These are phyloP conservation scores for Pseudogymnoascus sp. DNA, from an alignment of 2,329 filamentous ascomycete species.

Conservation along the genomic window DNA sequence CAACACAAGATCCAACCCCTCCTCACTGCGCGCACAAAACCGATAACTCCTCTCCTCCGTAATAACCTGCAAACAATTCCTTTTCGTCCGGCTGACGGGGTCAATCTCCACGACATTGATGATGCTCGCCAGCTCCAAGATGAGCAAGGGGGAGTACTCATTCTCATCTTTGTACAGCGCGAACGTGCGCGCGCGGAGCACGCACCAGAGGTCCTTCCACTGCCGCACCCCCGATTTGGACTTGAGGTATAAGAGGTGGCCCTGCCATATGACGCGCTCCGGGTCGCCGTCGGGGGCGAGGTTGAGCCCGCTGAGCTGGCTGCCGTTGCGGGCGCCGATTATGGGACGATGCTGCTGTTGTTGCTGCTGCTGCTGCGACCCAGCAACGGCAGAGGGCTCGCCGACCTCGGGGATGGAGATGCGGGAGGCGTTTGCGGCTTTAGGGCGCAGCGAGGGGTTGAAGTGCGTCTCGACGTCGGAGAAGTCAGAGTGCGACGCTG, in stretches of 20 bases:
- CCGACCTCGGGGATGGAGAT: slow-evolving; percentile 23
- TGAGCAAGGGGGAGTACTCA: slow-evolving; percentile 79
- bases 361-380: slow-evolving; percentile 20
- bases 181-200: slow-evolving; percentile 75
- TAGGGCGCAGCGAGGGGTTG: slow-evolving; percentile 26
- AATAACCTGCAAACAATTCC: slow-evolving; percentile 84
- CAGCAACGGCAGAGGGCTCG: slow-evolving; percentile 21
- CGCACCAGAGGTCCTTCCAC: slow-evolving; percentile 93
- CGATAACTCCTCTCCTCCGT: slow-evolving; percentile 80
- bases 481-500: slow-evolving; percentile 79
- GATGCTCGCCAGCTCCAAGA: slow-evolving; percentile 69
- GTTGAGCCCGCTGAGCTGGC: slow-evolving; percentile 51
- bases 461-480: slow-evolving; percentile 53
- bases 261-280: slow-evolving; percentile 89
- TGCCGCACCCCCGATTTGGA: slow-evolving; percentile 70
- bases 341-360: slow-evolving; percentile 27
- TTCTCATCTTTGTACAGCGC: slow-evolving; percentile 88
- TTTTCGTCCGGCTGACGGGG: slow-evolving; percentile 74
- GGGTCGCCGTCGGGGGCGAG: slow-evolving; percentile 50
- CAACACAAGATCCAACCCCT: slow-evolving; percentile 72
- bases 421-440: slow-evolving; percentile 30
- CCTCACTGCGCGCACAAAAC: slow-evolving; percentile 72
- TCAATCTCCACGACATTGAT: slow-evolving; percentile 92
- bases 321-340: slow-evolving; percentile 44
- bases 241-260: slow-evolving; percentile 77